Conservation (phyloP, 257 asterid genomes). For the Solanum sitiens region DNA sequence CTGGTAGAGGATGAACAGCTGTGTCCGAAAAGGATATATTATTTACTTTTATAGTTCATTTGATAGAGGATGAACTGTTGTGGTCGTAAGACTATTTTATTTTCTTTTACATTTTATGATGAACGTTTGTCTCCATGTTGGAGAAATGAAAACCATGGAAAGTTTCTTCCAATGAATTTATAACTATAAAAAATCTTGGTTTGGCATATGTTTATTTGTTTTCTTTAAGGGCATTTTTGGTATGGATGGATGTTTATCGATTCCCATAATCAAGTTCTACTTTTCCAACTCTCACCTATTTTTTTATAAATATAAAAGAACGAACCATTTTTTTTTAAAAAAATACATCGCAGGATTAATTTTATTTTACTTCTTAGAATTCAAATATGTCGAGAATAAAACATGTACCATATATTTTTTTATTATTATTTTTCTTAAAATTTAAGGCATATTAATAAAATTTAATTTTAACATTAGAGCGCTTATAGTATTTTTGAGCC, state of each 20-base stretch:
- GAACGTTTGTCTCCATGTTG: neutral
- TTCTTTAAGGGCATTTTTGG: neutral
- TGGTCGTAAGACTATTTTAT: neutral
- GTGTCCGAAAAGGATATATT: neutral
- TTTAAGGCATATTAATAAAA: neutral
- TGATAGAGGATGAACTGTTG: neutral
- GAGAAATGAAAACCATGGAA: neutral
- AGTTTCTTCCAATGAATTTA: neutral
- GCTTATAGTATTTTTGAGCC: neutral
- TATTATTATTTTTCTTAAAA: neutral
- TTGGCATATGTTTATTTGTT: neutral
- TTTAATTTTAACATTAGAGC: neutral
- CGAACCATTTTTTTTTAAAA: fast-evolving
- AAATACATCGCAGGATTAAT: neutral
- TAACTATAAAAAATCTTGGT: neutral
- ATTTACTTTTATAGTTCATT: neutral
- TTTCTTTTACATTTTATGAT: neutral
- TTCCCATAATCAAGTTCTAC: neutral
- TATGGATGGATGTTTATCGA: neutral
- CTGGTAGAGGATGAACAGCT: neutral
- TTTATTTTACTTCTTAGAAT: neutral
- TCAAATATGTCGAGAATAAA: neutral
- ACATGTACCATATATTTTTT: neutral
- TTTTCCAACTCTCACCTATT: neutral
- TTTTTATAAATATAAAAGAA: neutral